Evolutionary conservation across 2,329 filamentous ascomycete genomes (phyloP).

Genomic region (Fusarium mangiferae): DNA sequence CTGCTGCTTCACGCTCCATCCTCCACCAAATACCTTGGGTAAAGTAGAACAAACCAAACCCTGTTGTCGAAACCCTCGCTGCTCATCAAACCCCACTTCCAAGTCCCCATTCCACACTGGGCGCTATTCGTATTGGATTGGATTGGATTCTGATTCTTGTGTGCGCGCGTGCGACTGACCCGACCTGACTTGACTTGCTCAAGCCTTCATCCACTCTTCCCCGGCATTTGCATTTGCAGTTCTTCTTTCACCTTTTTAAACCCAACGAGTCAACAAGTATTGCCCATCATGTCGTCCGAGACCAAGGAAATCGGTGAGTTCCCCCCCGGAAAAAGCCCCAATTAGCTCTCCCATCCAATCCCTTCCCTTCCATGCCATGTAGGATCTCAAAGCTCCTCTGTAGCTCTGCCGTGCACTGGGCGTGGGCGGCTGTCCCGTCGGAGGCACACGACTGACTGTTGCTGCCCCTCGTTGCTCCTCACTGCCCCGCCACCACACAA

Average conservation of each 20-base stretch:
- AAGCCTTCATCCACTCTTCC: constrained; percentile 40
- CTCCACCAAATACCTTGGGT: not conserved
- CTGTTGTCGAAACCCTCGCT: constrained; percentile 41
- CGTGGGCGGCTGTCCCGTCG: constrained; percentile 3
- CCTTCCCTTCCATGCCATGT: not conserved
- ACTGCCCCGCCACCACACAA: constrained; percentile 42
- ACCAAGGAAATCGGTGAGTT: constrained; percentile 58
- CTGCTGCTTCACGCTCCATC: not conserved
- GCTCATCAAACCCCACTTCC: constrained; percentile 39
- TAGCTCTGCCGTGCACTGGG: constrained; percentile 9
- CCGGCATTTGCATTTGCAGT: constrained; percentile 35
- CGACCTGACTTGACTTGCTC: constrained; percentile 37
- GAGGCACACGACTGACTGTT: constrained; percentile 10
- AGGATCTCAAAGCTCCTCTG: constrained; percentile 1
- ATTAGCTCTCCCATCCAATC: not conserved
- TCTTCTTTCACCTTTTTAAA: constrained; percentile 34
- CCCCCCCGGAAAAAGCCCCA: not conserved
- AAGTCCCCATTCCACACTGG: constrained; percentile 31
- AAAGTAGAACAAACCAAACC: constrained; percentile 14
- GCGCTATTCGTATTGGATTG: constrained; percentile 21
- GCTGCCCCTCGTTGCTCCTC: constrained; percentile 41
- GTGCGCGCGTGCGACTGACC: constrained; percentile 32
- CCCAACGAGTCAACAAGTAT: constrained; percentile 33
- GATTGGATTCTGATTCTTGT: constrained; percentile 21
- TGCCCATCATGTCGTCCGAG: constrained; percentile 58